Base-by-base conservation (phyloP, 2,329 filamentous ascomycete species). In the Cercospora citrullina region DNA sequence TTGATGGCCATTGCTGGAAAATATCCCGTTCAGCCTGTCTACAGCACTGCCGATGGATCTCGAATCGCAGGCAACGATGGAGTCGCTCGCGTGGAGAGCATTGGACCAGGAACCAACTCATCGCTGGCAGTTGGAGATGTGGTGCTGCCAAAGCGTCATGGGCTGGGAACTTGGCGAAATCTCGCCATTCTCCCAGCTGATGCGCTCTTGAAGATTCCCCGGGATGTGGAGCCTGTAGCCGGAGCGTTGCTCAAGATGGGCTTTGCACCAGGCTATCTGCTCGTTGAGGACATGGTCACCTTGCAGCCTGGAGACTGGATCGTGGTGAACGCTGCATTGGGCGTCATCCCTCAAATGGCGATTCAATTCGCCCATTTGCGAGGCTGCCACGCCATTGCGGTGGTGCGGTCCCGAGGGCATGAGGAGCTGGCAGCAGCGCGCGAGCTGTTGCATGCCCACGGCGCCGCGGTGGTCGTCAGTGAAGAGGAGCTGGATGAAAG, bases 211-310 rank as follows among this genome's bases (percentile, higher is more conserved):
- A 59, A 31, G 28, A 14, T 59, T 59, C 57, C 57, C 16, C n/a
- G 21, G 33, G 28, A 31, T 31, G 57, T 33, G 26, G 57, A 59
- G 28, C 57, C 21, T 21, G n/a, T 33, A 4, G 57, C 57, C 16
- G 57, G 57, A 14, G 57, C 57, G 57, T 33, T 59, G n/a, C 57
- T 59, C 21, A 59, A 59, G 57, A 59, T 59, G 57, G 57, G 57
- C 21, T 59, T 59, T 31, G 57, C 57, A 31, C 57, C 57, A 31
- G 57, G 57, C 28, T 59, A 59, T 10, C 5, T 59, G 4, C 16
- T 59, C 7, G 33, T 59, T 31, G 57, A 59, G 57, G 57, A 59
- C 28, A 59, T 31, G 36, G 36, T 42, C 36, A 42, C 36, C 1
- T 16, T 42, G 36, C 36, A 42, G 36, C 36, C 36, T 42, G 36